Percentiles rank a stretch among this genome's conserved stretches.
phyloP scores from a whole-genome alignment of 306 rosid genomes.

The Vigna angularis region DNA sequence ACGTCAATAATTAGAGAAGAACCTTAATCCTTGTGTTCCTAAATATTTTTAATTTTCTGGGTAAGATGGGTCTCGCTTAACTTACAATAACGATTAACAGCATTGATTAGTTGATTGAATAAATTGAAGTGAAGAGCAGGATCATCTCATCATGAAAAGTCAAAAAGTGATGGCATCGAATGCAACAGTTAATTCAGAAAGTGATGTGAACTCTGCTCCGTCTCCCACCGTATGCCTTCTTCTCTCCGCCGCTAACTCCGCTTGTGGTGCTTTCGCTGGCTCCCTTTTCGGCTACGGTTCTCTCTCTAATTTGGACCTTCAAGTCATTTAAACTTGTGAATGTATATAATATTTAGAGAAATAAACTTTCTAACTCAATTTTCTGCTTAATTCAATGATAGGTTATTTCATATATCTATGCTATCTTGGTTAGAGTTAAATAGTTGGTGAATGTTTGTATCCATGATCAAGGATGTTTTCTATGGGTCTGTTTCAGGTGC shows the following conservation, averaged over 20 bases:
- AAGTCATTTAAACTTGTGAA: neutral
- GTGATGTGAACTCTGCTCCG: constrained; percentile 39
- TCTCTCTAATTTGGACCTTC: neutral
- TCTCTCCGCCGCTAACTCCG: constrained; percentile 71
- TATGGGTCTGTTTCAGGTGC: constrained; percentile 58
- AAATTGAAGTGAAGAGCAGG: constrained; percentile 1
- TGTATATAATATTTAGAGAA: neutral
- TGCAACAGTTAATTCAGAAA: neutral
- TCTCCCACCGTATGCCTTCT: constrained; percentile 58
- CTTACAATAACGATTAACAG: neutral
- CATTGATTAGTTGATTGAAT: neutral
- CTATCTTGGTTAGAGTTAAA: neutral
- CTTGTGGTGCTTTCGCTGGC: constrained; percentile 79
- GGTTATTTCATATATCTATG: neutral
- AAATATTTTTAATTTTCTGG: neutral
- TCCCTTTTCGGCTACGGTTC: constrained; percentile 86
- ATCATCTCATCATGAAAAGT: neutral
- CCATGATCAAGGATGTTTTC: constrained; percentile 19
- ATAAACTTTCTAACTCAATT: neutral
- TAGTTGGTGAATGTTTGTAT: neutral
- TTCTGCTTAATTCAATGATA: neutral
- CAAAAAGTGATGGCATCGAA: constrained; percentile 2
- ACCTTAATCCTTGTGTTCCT: neutral
- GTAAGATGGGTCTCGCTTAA: neutral
- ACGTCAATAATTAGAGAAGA: neutral